Evolutionary conservation across 2,329 filamentous ascomycete genomes (phyloP).

Genomic region (Epichloe sp.): DNA sequence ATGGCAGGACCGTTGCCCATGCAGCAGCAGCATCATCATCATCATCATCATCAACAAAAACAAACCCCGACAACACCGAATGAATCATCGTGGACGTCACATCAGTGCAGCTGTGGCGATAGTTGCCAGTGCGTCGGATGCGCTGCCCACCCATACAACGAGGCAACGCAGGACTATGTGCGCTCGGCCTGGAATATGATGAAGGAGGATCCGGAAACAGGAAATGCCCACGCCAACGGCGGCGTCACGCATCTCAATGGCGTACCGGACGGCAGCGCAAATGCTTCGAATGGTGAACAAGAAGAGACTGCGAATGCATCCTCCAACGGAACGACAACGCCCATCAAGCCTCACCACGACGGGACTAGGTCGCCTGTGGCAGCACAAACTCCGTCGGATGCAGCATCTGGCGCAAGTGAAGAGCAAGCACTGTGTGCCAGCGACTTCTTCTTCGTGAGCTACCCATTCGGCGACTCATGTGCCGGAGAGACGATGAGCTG

Average conservation of each 20-base stretch:
- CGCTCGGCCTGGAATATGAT: slow-evolving; percentile 33
- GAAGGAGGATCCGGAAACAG: slow-evolving; percentile 20
- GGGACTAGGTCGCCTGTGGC: slow-evolving; percentile 24
- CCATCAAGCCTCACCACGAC: slow-evolving; percentile 11
- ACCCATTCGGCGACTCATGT: slow-evolving; percentile 35
- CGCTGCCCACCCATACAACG: slow-evolving; percentile 53
- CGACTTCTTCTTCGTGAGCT: slow-evolving; percentile 48
- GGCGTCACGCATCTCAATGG: too few relatives aligned
- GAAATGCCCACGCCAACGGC: slow-evolving; percentile 8
- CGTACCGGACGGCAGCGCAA: slow-evolving; percentile 8
- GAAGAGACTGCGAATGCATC: slow-evolving; percentile 11
- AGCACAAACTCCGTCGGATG: slow-evolving; percentile 34
- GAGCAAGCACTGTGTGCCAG: slow-evolving; percentile 37
- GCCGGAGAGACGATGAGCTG: slow-evolving; percentile 37
- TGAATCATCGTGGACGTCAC: slow-evolving; percentile 20
- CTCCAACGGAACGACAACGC: slow-evolving; percentile 9
- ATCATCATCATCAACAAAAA: background rate
- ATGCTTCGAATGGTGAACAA: slow-evolving; percentile 12
- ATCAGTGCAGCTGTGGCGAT: slow-evolving; percentile 49
- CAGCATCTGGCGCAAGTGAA: slow-evolving; percentile 30
- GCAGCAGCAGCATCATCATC: slow-evolving; percentile 2
- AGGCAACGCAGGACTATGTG: slow-evolving; percentile 42
- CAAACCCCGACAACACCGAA: slow-evolving; percentile 6
- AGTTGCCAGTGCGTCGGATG: slow-evolving; percentile 56
- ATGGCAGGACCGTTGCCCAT: slow-evolving; percentile 12